Conservation (phyloP, 2,329 filamentous ascomycete species). For the Epichloe scottii region DNA sequence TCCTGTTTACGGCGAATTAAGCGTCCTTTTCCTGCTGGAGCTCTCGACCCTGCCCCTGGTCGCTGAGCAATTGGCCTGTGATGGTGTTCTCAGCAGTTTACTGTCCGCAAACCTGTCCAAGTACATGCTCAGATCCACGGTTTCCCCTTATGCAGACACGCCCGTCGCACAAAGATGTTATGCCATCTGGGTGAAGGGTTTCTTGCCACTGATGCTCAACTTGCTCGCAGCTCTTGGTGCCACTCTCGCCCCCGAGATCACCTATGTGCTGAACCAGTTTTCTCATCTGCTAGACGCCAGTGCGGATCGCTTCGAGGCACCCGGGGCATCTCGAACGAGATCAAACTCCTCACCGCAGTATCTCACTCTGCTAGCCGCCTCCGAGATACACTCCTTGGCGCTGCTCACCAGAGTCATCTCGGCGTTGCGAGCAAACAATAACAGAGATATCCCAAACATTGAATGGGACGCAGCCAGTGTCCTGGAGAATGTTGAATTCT, state of each 20-base stretch:
- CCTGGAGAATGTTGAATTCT: conserved; percentile 73
- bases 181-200: conserved; percentile 77
- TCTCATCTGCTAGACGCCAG: conserved; percentile 64
- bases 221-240: conserved; percentile 70
- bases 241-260: conserved; percentile 72
- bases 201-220: conserved; percentile 82
- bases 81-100: conserved; percentile 69
- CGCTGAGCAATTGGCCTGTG: conserved; percentile 81
- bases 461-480: conserved; percentile 62
- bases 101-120: conserved; percentile 67
- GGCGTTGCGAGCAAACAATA: conserved; percentile 50
- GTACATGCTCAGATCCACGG: conserved; percentile 57
- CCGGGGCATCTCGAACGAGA: conserved; percentile 39
- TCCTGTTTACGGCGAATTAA: conserved; percentile 87
- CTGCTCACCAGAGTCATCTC: conserved; percentile 63
- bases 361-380: conserved; percentile 60
- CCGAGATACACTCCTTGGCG: conserved; percentile 67
- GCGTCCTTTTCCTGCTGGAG: conserved; percentile 75
- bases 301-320: conserved; percentile 56
- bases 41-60: conserved; percentile 69
- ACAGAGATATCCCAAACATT: conserved; percentile 60
- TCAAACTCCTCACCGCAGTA: conserved; percentile 41
- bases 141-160: conserved; percentile 68
- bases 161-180: conserved; percentile 62
- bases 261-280: conserved; percentile 82